Percentiles rank a stretch among this genome's conserved stretches.
Evolutionary conservation across 108 stramenopile species (phyloP).

Genomic region (Discostella stelligeroides): DNA sequence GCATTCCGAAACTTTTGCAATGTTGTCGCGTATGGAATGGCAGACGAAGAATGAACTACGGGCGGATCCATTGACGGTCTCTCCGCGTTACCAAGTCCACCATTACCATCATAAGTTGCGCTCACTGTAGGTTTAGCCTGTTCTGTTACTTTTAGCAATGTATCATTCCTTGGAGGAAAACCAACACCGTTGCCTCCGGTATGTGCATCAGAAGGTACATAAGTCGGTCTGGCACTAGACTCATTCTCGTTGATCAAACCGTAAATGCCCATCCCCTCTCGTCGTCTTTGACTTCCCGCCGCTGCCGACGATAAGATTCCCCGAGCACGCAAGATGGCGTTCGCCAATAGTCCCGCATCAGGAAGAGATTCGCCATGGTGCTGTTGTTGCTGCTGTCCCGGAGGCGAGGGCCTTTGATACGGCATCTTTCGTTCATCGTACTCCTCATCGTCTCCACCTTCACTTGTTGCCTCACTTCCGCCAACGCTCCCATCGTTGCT

Average conservation of each 20-base stretch:
- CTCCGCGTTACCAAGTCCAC: neutral
- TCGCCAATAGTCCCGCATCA: neutral
- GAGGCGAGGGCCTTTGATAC: neutral
- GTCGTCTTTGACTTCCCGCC: constrained; percentile 8
- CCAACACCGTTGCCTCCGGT: neutral
- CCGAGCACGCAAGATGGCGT: constrained; percentile 4
- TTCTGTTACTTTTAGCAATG: too few species aligned
- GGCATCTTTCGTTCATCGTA: constrained; percentile 6
- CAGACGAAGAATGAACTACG: neutral
- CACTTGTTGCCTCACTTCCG: neutral
- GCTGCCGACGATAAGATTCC: neutral
- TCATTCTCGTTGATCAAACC: neutral
- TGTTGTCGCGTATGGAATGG: neutral
- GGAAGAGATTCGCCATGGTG: neutral
- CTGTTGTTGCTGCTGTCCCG: neutral
- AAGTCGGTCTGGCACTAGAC: too few species aligned
- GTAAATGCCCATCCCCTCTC: constrained; percentile 10
- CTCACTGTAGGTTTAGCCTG: neutral
- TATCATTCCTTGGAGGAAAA: neutral
- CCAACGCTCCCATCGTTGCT: neutral
- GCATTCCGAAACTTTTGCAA: constrained; percentile 8
- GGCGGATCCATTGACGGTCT: constrained; percentile 2
- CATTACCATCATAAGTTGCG: too few species aligned
- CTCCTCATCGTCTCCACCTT: neutral
- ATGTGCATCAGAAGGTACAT: too few species aligned